Evolutionary conservation across 2,329 filamentous ascomycete genomes (phyloP), one percentile per base, ranked within the genome.

Genomic region (Mollisia scopiformis): DNA sequence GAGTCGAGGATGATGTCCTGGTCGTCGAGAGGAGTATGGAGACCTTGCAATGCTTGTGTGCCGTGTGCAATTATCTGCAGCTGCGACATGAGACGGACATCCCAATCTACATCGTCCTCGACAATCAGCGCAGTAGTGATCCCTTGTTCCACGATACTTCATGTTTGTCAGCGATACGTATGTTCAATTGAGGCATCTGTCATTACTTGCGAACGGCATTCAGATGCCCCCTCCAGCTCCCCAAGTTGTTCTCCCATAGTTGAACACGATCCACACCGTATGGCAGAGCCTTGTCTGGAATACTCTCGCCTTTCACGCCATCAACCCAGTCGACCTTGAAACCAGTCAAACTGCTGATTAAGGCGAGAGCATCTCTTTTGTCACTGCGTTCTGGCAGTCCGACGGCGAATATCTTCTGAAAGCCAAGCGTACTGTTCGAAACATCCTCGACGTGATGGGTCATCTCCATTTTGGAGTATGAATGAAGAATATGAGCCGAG

Each of bases 21-120:
- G 5, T 3, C 6, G 43, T 25, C 8, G n/a, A 55, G 11, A 11
- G 23, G 50, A 2, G 37, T 16, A 27, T 39, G n/a, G 2, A 23
- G 16, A 6, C 31, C 28, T 30, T 59, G 60, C 6, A 66, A 35
- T 6, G 47, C 43, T 21, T 31, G 58, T 2, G 53, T 54, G 30
- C 54, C 59, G 13, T 39, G 39, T 41, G 59, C 55, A 57, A 74
- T 73, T 56, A 77, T 62, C 33, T 72, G 66, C 52, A 77, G 28
- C 57, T 75, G 67, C 2, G 63, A 46, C 57, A 74, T 74, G 54
- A 79, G 59, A 27, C 72, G 68, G 49, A 77, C 71, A 57, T 80
- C 78, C 78, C 78, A 80, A 59, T 80, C 78, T 60, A 77, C 72
- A 60, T 80, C 77, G 59, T 80, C 78, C 62, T 80, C 77, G 58